phyloP scores from a whole-genome alignment of 2,329 filamentous ascomycete genomes.

The Beauveria pseudobassiana region DNA sequence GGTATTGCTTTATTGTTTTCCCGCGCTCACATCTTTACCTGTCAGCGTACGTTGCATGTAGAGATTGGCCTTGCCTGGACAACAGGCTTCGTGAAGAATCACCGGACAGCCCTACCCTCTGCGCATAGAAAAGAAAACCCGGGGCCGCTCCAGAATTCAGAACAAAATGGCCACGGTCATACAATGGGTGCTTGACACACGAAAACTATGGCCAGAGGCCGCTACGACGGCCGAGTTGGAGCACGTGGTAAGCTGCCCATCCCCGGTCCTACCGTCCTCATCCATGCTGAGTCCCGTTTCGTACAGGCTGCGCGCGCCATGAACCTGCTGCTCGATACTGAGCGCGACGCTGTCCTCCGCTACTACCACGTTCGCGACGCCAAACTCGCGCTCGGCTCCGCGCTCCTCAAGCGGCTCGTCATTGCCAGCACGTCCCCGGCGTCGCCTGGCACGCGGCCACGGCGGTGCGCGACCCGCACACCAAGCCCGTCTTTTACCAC shows the following conservation, averaged over 20 bases:
- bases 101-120: background rate
- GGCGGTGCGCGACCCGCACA: conserved; percentile 47
- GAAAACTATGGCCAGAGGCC: conserved; percentile 47
- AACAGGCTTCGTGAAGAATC: background rate
- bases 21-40: background rate
- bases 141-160: background rate
- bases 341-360: conserved; percentile 49
- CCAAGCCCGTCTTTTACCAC: conserved; percentile 47
- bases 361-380: conserved; percentile 65
- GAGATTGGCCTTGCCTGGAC: too few species aligned
- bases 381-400: conserved; percentile 65
- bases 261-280: background rate
- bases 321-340: conserved; percentile 42
- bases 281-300: background rate
- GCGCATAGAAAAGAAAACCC: background rate
- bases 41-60: background rate
- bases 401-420: conserved; percentile 65
- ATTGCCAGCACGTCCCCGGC: conserved; percentile 47
- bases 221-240: conserved; percentile 40
- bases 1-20: background rate
- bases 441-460: conserved; percentile 54
- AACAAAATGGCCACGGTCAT: conserved; percentile 27
- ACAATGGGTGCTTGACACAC: conserved; percentile 57
- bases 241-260: conserved; percentile 31
- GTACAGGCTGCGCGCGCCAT: conserved; percentile 48